Conservation (phyloP, 192 early-diverging fungal genomes). For the Cladochytrium replicatum region DNA sequence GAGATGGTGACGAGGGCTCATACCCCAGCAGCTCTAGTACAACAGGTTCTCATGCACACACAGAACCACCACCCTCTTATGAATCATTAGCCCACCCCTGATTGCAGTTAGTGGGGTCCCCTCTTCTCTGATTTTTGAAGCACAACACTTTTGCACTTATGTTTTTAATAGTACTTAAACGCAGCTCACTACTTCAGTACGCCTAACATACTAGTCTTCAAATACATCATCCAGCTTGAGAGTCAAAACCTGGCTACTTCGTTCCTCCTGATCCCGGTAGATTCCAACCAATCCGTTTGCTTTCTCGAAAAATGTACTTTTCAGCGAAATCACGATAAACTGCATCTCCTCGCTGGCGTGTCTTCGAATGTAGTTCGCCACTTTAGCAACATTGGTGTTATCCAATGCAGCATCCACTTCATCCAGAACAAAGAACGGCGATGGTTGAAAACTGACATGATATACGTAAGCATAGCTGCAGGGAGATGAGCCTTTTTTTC, state of each 20-base stretch:
- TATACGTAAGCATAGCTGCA: conserved; percentile 1
- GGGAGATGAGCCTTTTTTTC: neutral
- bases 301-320: conserved; percentile 86
- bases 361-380: conserved; percentile 81
- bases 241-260: conserved; percentile 78
- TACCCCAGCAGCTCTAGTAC: too few relatives aligned
- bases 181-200: too few relatives aligned
- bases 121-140: too few relatives aligned
- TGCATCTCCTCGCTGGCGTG: conserved; percentile 62
- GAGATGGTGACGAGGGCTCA: too few relatives aligned
- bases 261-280: conserved; percentile 77
- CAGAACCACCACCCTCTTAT: too few relatives aligned
- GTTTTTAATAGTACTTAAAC: too few relatives aligned
- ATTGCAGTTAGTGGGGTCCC: too few relatives aligned
- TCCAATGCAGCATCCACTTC: conserved; percentile 99
- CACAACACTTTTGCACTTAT: too few relatives aligned
- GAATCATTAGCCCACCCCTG: too few relatives aligned
- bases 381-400: conserved; percentile 87
- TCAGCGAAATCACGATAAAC: conserved; percentile 97
- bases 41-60: too few relatives aligned
- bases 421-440: conserved; percentile 98
- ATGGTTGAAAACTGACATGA: conserved; percentile 65
- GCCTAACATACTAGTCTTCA: neutral
- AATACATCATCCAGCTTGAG: conserved; percentile 37
- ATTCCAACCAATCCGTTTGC: conserved; percentile 92